Conservation (phyloP, 305 asterid genomes). For the Galium porrigens region DNA sequence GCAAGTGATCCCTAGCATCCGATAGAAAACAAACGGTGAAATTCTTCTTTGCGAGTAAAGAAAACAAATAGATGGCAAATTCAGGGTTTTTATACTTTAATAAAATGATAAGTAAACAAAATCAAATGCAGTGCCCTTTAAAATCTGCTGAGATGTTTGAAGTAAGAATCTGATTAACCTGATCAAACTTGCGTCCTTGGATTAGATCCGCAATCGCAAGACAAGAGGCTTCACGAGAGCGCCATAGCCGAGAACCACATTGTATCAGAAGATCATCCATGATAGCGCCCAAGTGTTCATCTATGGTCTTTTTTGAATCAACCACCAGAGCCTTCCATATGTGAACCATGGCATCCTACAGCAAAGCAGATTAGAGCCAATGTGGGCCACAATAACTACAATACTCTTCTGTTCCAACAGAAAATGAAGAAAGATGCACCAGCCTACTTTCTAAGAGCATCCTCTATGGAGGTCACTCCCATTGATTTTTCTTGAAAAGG, state of each 20-base stretch:
- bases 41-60: neutral
- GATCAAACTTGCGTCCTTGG: slow-evolving; percentile 88
- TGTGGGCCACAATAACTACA: neutral
- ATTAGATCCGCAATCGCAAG: slow-evolving; percentile 91
- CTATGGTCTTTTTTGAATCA: slow-evolving; percentile 80
- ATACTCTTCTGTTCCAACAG: neutral
- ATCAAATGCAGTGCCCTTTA: neutral
- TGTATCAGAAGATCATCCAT: slow-evolving; percentile 77
- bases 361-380: slow-evolving; percentile 23
- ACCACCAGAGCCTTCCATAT: slow-evolving; percentile 84
- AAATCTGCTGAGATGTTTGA: neutral
- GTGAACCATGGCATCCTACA: slow-evolving; percentile 95
- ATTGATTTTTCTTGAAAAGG: no score
- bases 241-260: slow-evolving; percentile 98
- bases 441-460: neutral
- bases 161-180: slow-evolving; percentile 31
- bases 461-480: no score
- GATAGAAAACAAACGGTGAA: neutral
- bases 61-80: neutral
- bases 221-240: slow-evolving; percentile 97
- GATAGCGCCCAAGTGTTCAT: slow-evolving; percentile 69
- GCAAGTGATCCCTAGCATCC: neutral
- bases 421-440: slow-evolving; percentile 5
- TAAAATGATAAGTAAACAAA: neutral
- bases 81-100: neutral